Evolutionary conservation across 78 protist genomes (phyloP).

Genomic region (Cavenderia fasciculata): DNA sequence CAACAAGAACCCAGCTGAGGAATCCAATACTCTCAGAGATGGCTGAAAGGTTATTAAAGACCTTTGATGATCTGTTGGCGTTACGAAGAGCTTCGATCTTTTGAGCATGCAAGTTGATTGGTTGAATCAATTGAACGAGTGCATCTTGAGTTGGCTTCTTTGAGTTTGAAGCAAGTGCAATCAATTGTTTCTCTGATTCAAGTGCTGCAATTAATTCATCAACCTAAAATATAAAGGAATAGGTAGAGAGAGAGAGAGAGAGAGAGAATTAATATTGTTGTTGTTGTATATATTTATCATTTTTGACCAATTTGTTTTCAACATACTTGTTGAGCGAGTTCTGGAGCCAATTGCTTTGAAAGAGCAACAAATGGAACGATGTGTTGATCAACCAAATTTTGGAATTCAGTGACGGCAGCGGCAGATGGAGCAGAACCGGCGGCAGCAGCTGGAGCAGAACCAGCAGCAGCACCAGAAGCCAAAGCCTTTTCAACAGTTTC

Average conservation of each 20-base stretch:
- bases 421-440: slow-evolving; percentile 35
- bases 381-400: slow-evolving; percentile 56
- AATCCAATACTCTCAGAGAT: slow-evolving; percentile 72
- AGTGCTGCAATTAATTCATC: slow-evolving; percentile 60
- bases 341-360: slow-evolving; percentile 55
- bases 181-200: slow-evolving; percentile 33
- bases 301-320: neutral
- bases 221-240: too few relatives aligned
- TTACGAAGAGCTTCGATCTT: slow-evolving; percentile 47
- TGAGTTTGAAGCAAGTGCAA: slow-evolving; percentile 44
- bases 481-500: slow-evolving; percentile 71
- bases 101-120: slow-evolving; percentile 41
- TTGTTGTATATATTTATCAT: neutral
- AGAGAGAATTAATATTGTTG: neutral
- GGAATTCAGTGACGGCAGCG: slow-evolving; percentile 77
- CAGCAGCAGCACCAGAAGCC: slow-evolving; percentile 64
- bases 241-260: slow-evolving; percentile 10
- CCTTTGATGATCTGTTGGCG: slow-evolving; percentile 47
- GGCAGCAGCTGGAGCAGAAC: slow-evolving; percentile 50
- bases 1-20: slow-evolving; percentile 81
- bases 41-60: slow-evolving; percentile 77
- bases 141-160: slow-evolving; percentile 79
- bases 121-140: slow-evolving; percentile 25
- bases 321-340: slow-evolving; percentile 20
- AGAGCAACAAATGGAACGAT: slow-evolving; percentile 50